phyloP scores from a whole-genome alignment of 75 land plant genomes.

The Gnetum montanum region DNA sequence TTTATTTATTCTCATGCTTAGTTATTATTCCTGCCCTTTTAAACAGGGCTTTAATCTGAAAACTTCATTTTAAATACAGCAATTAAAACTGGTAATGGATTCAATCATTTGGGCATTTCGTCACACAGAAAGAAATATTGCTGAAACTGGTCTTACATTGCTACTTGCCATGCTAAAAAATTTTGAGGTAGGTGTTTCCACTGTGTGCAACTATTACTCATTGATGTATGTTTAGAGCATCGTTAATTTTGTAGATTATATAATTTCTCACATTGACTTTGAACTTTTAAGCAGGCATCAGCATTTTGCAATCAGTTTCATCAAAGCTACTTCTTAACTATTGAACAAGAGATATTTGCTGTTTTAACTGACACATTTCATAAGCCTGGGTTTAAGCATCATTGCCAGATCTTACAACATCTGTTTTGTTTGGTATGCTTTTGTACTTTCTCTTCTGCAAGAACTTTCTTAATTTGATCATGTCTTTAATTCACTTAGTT shows the following conservation, averaged over 20 bases:
- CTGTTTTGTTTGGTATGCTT: constrained; percentile 79
- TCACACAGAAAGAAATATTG: constrained; percentile 96
- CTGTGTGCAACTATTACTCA: too few species aligned
- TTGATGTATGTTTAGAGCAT: too few species aligned
- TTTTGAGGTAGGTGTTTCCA: constrained; percentile 73
- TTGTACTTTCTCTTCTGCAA: not conserved
- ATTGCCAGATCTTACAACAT: constrained; percentile 84
- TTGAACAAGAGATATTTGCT: constrained; percentile 93
- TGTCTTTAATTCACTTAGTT: not conserved
- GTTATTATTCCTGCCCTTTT: too few species aligned
- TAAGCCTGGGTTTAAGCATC: constrained; percentile 96
- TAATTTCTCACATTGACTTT: not conserved
- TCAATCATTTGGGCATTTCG: constrained; percentile 89
- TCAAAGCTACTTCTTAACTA: constrained; percentile 68
- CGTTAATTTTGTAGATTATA: too few species aligned
- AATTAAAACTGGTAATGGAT: constrained; percentile 97
- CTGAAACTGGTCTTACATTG: constrained; percentile 94
- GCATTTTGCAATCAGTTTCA: constrained; percentile 96
- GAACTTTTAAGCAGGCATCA: constrained; percentile 72
- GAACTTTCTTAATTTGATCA: not conserved
- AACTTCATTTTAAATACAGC: too few species aligned
- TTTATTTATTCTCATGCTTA: too few species aligned
- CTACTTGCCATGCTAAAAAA: constrained; percentile 90
- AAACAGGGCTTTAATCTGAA: too few species aligned
- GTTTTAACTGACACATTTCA: constrained; percentile 96